Evolutionary conservation across 108 stramenopile species (phyloP).

Genomic region (Bacterosira constricta): DNA sequence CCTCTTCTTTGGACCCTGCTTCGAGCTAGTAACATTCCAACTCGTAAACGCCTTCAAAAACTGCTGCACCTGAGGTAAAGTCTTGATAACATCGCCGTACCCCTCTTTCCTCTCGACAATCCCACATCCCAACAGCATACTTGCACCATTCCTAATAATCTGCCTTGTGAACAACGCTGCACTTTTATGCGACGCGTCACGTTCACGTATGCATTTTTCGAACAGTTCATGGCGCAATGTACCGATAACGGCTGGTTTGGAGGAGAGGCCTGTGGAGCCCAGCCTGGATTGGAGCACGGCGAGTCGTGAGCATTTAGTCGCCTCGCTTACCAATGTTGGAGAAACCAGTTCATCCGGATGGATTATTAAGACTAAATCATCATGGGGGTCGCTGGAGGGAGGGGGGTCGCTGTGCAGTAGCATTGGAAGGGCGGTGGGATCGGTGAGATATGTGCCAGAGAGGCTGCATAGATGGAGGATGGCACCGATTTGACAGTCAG

Average conservation of each 20-base stretch:
- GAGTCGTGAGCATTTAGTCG: slow-evolving; percentile 70
- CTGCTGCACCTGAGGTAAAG: slow-evolving; percentile 63
- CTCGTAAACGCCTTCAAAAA: slow-evolving; percentile 66
- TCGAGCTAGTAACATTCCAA: slow-evolving; percentile 16
- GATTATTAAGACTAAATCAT: slow-evolving; percentile 76
- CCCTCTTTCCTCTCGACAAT: slow-evolving; percentile 57
- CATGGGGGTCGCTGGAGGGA: slow-evolving; percentile 45
- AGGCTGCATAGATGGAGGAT: slow-evolving; percentile 79
- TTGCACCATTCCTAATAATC: slow-evolving; percentile 70
- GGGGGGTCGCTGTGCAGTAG: slow-evolving; percentile 65
- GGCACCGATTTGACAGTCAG: slow-evolving; percentile 60
- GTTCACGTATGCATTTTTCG: slow-evolving; percentile 60
- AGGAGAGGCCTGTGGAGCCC: slow-evolving; percentile 73
- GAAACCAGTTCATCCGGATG: slow-evolving; percentile 87
- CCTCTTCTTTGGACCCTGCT: not conserved
- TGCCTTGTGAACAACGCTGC: slow-evolving; percentile 43
- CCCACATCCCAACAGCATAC: slow-evolving; percentile 70
- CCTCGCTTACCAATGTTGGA: slow-evolving; percentile 80
- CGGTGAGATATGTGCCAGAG: slow-evolving; percentile 68
- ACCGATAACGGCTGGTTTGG: slow-evolving; percentile 71
- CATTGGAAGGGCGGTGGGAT: slow-evolving; percentile 71
- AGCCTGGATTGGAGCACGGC: slow-evolving; percentile 71
- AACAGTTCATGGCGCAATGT: slow-evolving; percentile 87
- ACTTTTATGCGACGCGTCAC: slow-evolving; percentile 54
- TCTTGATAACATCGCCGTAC: slow-evolving; percentile 62